phyloP scores from a whole-genome alignment of 2,329 filamentous ascomycete genomes.

The Beauveria caledonica region DNA sequence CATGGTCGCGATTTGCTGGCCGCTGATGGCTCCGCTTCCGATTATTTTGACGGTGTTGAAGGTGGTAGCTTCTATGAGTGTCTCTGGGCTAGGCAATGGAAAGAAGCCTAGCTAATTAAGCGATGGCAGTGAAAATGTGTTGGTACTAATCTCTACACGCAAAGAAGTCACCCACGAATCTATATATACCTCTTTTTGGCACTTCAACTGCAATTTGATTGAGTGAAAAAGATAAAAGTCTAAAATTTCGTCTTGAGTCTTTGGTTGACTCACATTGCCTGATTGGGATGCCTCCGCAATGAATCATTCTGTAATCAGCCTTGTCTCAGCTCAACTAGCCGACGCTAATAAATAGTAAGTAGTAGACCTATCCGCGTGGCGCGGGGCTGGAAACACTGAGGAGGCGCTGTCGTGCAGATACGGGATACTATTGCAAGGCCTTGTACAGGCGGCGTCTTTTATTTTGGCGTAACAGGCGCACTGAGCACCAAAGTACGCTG shows the following conservation, averaged over 20 bases:
- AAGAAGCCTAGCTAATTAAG: too few relatives aligned
- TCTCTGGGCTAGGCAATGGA: neutral
- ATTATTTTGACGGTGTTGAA: constrained; percentile 5
- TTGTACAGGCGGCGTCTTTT: neutral
- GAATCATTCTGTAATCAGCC: constrained; percentile 3
- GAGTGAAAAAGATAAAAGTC: neutral
- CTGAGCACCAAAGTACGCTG: too few relatives aligned
- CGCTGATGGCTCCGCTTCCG: neutral
- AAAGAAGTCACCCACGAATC: neutral
- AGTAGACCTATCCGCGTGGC: neutral
- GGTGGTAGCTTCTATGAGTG: neutral
- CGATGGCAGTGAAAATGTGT: too few relatives aligned
- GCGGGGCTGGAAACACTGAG: neutral
- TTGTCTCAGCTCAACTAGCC: neutral
- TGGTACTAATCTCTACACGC: neutral
- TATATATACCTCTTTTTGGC: neutral
- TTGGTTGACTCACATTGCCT: constrained; percentile 9
- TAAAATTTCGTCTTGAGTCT: neutral
- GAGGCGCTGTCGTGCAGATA: too few relatives aligned
- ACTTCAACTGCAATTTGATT: neutral
- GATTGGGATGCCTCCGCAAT: constrained; percentile 3
- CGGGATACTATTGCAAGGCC: too few relatives aligned
- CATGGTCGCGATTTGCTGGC: neutral
- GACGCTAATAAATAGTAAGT: neutral
- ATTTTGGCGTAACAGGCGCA: too few relatives aligned